phyloP scores from a whole-genome alignment of 306 rosid genomes.

The Begonia masoniana region DNA sequence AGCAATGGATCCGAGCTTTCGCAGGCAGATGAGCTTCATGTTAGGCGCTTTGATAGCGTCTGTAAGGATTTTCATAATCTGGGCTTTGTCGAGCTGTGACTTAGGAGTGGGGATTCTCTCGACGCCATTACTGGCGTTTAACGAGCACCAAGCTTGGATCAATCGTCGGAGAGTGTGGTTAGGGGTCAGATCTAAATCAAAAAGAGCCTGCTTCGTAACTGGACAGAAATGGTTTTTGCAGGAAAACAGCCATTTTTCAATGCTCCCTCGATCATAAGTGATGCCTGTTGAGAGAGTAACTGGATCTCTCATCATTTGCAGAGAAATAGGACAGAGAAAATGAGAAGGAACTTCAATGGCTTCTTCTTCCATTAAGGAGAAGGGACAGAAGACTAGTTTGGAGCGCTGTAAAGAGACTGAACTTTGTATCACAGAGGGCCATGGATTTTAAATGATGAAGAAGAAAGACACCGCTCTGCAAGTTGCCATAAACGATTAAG shows the following conservation, averaged over 20 bases:
- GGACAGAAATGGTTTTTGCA: slow-evolving; percentile 47
- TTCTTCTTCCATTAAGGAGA: slow-evolving; percentile 12
- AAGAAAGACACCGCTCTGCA: background rate
- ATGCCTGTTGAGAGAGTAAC: slow-evolving; percentile 65
- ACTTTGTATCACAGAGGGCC: slow-evolving; percentile 6
- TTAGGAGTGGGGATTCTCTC: slow-evolving; percentile 72
- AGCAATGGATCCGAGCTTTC: slow-evolving; percentile 37
- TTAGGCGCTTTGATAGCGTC: slow-evolving; percentile 29
- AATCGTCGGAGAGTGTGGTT: slow-evolving; percentile 69
- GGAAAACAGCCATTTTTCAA: slow-evolving; percentile 57
- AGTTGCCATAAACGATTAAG: slow-evolving; percentile 20
- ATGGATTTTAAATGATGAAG: slow-evolving; percentile 5
- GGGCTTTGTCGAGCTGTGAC: slow-evolving; percentile 34
- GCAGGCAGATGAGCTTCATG: slow-evolving; percentile 25
- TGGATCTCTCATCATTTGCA: slow-evolving; percentile 76
- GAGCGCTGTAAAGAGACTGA: no score
- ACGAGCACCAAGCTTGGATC: slow-evolving; percentile 78
- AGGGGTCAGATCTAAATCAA: slow-evolving; percentile 39
- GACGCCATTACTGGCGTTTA: slow-evolving; percentile 44
- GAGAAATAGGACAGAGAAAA: slow-evolving; percentile 76
- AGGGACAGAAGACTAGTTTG: background rate
- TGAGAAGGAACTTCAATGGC: slow-evolving; percentile 42
- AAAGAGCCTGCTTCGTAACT: slow-evolving; percentile 36
- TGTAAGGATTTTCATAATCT: slow-evolving; percentile 35
- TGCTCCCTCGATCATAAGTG: slow-evolving; percentile 63